phyloP scores from a whole-genome alignment of 2,329 filamentous ascomycete species.

The Elsinoe ampelina region DNA sequence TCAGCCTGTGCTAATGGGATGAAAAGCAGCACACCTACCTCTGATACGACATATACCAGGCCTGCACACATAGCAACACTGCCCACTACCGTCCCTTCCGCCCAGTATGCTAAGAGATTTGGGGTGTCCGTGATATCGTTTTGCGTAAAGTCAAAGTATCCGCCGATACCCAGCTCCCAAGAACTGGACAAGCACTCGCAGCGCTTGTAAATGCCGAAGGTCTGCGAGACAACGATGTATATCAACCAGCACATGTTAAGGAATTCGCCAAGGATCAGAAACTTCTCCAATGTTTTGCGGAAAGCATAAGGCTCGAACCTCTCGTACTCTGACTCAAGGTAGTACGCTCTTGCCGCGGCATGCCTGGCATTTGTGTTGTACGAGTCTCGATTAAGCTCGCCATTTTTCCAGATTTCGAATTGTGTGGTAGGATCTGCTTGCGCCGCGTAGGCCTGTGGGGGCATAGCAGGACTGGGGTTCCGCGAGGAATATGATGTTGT shows the following conservation, averaged over 20 bases:
- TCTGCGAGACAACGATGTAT: slow-evolving; percentile 33
- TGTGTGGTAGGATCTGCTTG: too few relatives aligned
- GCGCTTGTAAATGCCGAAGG: slow-evolving; percentile 34
- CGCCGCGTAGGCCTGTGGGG: too few relatives aligned
- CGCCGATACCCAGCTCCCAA: slow-evolving; percentile 29
- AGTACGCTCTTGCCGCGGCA: background rate
- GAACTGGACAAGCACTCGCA: slow-evolving; percentile 34
- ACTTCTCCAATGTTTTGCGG: slow-evolving; percentile 19
- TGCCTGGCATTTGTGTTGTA: background rate
- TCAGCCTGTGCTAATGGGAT: background rate
- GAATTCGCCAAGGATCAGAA: slow-evolving; percentile 27
- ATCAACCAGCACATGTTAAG: slow-evolving; percentile 32
- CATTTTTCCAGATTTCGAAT: too few relatives aligned
- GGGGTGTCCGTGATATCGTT: slow-evolving; percentile 25
- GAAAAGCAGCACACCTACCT: slow-evolving; percentile 18
- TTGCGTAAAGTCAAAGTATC: slow-evolving; percentile 34
- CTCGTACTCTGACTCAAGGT: background rate
- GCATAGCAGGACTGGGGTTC: too few relatives aligned
- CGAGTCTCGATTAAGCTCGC: too few relatives aligned
- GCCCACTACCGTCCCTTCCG: slow-evolving; percentile 25
- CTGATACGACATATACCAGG: slow-evolving; percentile 30
- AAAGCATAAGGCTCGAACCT: background rate
- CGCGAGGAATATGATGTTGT: too few relatives aligned
- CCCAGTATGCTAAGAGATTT: slow-evolving; percentile 27
- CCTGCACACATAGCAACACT: slow-evolving; percentile 24